These are phyloP conservation scores for Leucosporidium scottii DNA, from an alignment of 768 basidiomycete species.

Conservation along the genomic window DNA sequence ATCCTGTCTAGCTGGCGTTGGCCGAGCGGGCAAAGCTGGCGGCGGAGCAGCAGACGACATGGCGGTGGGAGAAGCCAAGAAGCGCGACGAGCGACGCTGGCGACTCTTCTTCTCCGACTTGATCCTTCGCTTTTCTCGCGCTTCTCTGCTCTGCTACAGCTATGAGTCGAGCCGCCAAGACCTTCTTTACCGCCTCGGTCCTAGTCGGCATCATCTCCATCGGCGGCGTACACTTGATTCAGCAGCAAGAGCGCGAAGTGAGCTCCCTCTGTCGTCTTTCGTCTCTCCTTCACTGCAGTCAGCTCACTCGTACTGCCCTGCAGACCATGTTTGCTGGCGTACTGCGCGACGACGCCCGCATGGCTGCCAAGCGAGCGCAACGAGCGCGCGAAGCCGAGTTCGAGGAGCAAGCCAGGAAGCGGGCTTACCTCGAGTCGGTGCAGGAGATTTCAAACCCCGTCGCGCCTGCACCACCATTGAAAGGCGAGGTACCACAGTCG, in stretches of 20 bases:
- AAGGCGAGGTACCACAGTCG: constrained; percentile 15
- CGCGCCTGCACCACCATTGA: neutral
- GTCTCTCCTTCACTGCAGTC: neutral
- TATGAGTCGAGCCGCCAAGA: constrained; percentile 23
- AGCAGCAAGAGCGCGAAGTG: constrained; percentile 29
- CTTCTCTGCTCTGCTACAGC: neutral
- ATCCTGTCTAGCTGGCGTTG: too few relatives aligned
- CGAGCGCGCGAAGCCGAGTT: constrained; percentile 28
- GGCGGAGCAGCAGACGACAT: too few relatives aligned
- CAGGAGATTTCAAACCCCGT: constrained; percentile 23
- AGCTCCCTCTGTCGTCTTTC: neutral
- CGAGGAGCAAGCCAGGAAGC: constrained; percentile 27
- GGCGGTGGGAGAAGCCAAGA: too few relatives aligned
- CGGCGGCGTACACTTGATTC: constrained; percentile 30
- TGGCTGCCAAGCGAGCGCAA: constrained; percentile 18
- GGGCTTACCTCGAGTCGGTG: constrained; percentile 27
- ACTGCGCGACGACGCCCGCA: constrained; percentile 22
- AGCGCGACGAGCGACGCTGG: too few relatives aligned
- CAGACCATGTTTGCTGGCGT: constrained; percentile 35
- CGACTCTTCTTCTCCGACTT: too few relatives aligned
- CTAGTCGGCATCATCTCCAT: constrained; percentile 20
- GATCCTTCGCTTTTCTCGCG: neutral
- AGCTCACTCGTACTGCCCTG: too few relatives aligned
- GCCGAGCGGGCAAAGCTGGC: too few relatives aligned
- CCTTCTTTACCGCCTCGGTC: constrained; percentile 15